These are phyloP conservation scores for Trypanosoma platydactyli DNA, from an alignment of 208 protist species.

Conservation along the genomic window DNA sequence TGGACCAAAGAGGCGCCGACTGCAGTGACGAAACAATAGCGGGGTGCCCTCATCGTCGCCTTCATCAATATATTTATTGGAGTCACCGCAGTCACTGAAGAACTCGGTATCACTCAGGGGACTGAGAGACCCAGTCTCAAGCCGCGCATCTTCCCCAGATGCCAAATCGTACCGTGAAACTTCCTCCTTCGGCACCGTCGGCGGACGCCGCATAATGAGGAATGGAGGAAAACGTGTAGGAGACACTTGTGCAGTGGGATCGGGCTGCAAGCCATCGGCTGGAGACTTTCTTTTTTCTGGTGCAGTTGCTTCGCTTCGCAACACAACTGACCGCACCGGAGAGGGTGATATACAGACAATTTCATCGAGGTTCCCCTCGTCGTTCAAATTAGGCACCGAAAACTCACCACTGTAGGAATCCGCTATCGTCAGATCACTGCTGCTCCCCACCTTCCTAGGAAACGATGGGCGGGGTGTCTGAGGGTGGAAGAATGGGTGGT, in stretches of 20 bases:
- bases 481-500: not conserved
- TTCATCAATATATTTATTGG: not conserved
- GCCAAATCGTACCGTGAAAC: not conserved
- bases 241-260: not conserved
- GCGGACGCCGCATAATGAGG: slow-evolving; percentile 25
- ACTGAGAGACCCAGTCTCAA: not conserved
- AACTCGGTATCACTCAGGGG: slow-evolving; percentile 3
- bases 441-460: not conserved
- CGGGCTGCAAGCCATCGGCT: not conserved
- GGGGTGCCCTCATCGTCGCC: not conserved
- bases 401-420: not conserved
- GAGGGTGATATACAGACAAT: not conserved
- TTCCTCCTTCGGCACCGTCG: slow-evolving; percentile 15
- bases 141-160: not conserved
- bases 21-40: not conserved
- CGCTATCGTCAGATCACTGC: slow-evolving; percentile 6
- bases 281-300: no score
- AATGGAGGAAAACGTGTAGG: slow-evolving; percentile 4
- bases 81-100: not conserved
- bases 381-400: not conserved
- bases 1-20: slow-evolving; percentile 26
- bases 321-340: not conserved
- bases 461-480: no score
- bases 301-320: not conserved
- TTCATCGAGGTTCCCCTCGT: not conserved